phyloP scores from a whole-genome alignment of 768 basidiomycete species.

The Suillus subalutaceus region DNA sequence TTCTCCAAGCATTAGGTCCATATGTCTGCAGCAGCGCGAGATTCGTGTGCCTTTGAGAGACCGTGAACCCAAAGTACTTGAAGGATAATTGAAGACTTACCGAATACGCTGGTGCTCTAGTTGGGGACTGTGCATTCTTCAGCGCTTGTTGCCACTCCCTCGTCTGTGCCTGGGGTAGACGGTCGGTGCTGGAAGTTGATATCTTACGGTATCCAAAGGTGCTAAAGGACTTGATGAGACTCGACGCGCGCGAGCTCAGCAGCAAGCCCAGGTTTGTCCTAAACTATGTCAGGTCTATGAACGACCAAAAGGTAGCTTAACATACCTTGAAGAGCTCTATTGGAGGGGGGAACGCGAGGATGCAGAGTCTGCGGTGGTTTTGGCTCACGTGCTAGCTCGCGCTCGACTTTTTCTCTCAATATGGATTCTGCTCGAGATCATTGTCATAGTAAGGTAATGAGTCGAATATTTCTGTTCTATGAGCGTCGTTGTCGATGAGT shows the following conservation, averaged over 20 bases:
- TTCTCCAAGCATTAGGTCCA: constrained; percentile 88
- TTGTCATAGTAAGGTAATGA: constrained; percentile 95
- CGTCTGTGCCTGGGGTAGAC: constrained; percentile 63
- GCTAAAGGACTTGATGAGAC: constrained; percentile 63
- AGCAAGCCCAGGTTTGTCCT: constrained; percentile 72
- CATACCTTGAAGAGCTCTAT: constrained; percentile 71
- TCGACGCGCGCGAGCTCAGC: constrained; percentile 79
- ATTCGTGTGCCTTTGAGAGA: constrained; percentile 70
- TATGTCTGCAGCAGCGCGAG: constrained; percentile 81
- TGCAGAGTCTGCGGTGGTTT: constrained; percentile 64
- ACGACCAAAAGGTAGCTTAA: constrained; percentile 20
- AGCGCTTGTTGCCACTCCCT: constrained; percentile 79
- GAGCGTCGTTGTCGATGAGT: constrained; percentile 16
- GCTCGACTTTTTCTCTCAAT: constrained; percentile 75
- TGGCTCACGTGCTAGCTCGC: constrained; percentile 73
- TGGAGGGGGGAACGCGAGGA: constrained; percentile 69
- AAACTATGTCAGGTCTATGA: constrained; percentile 7
- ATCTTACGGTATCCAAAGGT: constrained; percentile 70
- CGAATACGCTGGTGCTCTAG: constrained; percentile 84
- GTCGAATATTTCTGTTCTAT: constrained; percentile 56
- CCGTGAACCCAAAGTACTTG: constrained; percentile 10
- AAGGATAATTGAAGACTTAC: constrained; percentile 40
- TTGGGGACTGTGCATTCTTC: constrained; percentile 75
- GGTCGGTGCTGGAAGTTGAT: constrained; percentile 73
- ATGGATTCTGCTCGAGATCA: constrained; percentile 79